A percentile compares a stretch with the other conserved stretches of the same genome.
Conservation (phyloP, 208 protist genomes). For the Leishmania gerbilli region DNA sequence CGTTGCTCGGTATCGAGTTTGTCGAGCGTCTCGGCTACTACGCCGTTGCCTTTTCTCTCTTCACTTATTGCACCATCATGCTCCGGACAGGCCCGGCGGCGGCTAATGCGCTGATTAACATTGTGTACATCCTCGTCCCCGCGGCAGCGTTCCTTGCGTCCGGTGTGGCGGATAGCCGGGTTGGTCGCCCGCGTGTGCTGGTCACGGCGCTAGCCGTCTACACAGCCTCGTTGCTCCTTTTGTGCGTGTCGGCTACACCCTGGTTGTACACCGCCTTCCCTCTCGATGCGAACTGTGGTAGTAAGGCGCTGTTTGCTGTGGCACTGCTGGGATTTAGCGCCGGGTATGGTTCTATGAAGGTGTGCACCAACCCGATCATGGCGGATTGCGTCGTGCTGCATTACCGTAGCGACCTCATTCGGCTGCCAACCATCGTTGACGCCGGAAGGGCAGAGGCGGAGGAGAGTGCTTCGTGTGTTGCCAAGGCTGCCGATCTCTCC, state of each 20-base stretch:
- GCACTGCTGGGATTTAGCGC: constrained; percentile 35
- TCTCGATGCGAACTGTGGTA: background rate
- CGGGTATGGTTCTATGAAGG: constrained; percentile 76
- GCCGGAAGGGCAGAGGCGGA: background rate
- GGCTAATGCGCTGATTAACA: constrained; percentile 56
- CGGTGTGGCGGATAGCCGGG: constrained; percentile 51
- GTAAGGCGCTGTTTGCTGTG: constrained; percentile 33
- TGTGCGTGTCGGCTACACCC: constrained; percentile 54
- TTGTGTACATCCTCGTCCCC: constrained; percentile 55
- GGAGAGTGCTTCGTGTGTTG: no score
- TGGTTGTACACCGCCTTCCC: constrained; percentile 52
- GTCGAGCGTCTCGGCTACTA: constrained; percentile 70
- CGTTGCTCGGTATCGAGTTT: constrained; percentile 62
- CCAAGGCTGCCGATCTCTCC: background rate
- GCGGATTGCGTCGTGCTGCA: constrained; percentile 49
- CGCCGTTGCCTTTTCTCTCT: constrained; percentile 62
- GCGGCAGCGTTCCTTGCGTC: constrained; percentile 51
- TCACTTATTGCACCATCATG: constrained; percentile 68
- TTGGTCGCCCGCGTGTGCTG: constrained; percentile 44
- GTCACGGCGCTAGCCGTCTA: constrained; percentile 33
- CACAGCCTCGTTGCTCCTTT: constrained; percentile 32
- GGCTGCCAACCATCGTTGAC: background rate
- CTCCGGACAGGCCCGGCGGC: constrained; percentile 35
- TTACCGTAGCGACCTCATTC: constrained; percentile 20
- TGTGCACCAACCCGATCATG: constrained; percentile 77